Percentiles rank a stretch among this genome's conserved stretches.
These are phyloP conservation scores for Rhynchosporium secalis DNA, from an alignment of 2,329 filamentous ascomycete genomes.

Conservation along the genomic window DNA sequence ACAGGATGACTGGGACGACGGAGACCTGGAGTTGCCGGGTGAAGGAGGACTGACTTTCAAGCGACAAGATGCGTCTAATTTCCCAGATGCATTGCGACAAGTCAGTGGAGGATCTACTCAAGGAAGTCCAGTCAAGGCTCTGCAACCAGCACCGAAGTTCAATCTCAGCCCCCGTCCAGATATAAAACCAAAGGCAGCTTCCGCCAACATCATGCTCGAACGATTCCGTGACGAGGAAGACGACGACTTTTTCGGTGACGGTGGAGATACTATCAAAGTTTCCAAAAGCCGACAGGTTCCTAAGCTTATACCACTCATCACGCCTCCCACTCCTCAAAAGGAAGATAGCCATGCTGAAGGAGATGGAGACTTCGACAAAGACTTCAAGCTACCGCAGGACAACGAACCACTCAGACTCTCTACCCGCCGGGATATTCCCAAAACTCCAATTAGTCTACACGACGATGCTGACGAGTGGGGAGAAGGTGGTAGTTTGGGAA, in stretches of 20 bases:
- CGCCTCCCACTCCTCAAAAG: constrained; percentile 55
- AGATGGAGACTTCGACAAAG: constrained; percentile 70
- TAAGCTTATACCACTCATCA: constrained; percentile 56
- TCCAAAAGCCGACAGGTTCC: constrained; percentile 56
- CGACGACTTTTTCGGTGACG: constrained; percentile 64
- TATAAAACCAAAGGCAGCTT: constrained; percentile 32
- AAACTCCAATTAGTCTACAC: constrained; percentile 57
- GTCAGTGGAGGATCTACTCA: constrained; percentile 53
- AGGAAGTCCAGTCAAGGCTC: constrained; percentile 52
- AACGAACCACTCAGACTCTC: constrained; percentile 64
- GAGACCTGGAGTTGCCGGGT: constrained; percentile 70
- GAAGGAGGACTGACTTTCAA: constrained; percentile 64
- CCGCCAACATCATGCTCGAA: constrained; percentile 57
- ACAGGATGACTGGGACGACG: constrained; percentile 78
- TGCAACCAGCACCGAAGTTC: constrained; percentile 39
- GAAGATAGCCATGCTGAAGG: constrained; percentile 38
- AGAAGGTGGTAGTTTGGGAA: constrained; percentile 88
- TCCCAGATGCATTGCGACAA: constrained; percentile 68
- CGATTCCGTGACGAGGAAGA: constrained; percentile 64
- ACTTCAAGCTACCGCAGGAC: constrained; percentile 69
- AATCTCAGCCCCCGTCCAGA: constrained; percentile 32
- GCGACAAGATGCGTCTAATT: constrained; percentile 57
- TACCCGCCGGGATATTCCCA: constrained; percentile 58
- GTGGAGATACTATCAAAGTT: constrained; percentile 66
- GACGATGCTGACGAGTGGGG: constrained; percentile 91